phyloP scores from a whole-genome alignment of 2,329 filamentous ascomycete species.

The Zymoseptoria pseudotritici region DNA sequence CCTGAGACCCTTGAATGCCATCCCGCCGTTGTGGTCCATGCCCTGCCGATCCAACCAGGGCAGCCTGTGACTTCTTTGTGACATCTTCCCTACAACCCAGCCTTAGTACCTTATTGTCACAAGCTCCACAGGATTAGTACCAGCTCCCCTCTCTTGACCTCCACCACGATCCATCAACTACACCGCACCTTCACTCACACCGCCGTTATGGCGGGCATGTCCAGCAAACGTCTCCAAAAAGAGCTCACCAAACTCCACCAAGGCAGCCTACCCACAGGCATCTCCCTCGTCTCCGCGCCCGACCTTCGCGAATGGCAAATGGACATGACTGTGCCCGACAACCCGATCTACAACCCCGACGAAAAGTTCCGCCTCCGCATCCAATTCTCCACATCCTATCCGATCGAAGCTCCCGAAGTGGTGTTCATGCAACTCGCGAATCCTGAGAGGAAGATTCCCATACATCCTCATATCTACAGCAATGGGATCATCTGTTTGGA shows the following conservation, averaged over 20 bases:
- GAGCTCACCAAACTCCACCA: conserved; percentile 51
- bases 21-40: background rate
- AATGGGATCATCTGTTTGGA: conserved; percentile 99
- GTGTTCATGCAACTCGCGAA: conserved; percentile 63
- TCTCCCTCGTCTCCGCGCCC: conserved; percentile 71
- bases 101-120: background rate
- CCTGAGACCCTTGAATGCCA: background rate
- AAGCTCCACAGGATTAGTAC: background rate
- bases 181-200: background rate
- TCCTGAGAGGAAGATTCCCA: conserved; percentile 60
- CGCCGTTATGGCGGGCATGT: conserved; percentile 27
- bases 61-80: background rate
- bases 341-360: conserved; percentile 69
- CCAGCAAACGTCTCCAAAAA: conserved; percentile 39
- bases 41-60: background rate
- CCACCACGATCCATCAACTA: background rate
- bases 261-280: conserved; percentile 55
- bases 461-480: conserved; percentile 96
- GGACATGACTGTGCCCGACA: conserved; percentile 89
- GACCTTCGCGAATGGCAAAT: conserved; percentile 85
- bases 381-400: conserved; percentile 74
- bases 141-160: background rate
- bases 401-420: conserved; percentile 94
- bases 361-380: conserved; percentile 83
- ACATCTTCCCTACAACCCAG: background rate